Evolutionary conservation across 805 yeast species (phyloP), one percentile per base, ranked within the genome.

Genomic region (Sugiyamaella chiloensis): DNA sequence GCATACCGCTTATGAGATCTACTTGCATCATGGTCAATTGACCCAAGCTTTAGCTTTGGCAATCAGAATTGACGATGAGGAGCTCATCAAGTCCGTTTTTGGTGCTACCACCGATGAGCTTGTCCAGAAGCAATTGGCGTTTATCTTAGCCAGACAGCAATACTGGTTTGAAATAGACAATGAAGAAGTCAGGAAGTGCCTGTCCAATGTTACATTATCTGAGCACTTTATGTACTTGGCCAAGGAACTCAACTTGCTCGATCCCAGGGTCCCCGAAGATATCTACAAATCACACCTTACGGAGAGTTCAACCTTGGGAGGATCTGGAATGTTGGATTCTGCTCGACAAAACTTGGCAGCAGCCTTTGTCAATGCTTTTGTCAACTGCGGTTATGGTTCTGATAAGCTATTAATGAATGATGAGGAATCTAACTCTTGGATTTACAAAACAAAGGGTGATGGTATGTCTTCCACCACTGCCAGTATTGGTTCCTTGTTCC

Each of bases 261-360:
- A 85, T 42, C 95, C 98, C 44, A 87, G 87, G 65, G 85, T 86
- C 24, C 99, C 99, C 9, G 96, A 89, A 67, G 99, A 93, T 66
- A 80, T 93, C 49, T 89, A 89, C 69, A 89, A 90, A 67, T 81
- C 89, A 24, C 96, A 91, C 64, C 74, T 91, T 56, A 21, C 37
- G 19, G 98, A 93, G 62, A 82, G 79, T 55, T 67, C 79, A 2
- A 74, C 81, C 51, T 75, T 77, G 46, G 82, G 83, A 4, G 69
- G 78, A 24, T 78, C 83, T 5, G 65, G 64, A 1, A 50, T 57
- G 4, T 70, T 88, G 35, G 97, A 91, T 65, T 86, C 96, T 30
- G 96, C 96, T 9, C 90, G 89, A 66, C 98, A 91, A 67, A 93
- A 89, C 62, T 74, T 93, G 59, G 98, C 98, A 3, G 81, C 95